Evolutionary conservation across 148 eudicot species (phyloP).

Genomic region (Spergularia marina): DNA sequence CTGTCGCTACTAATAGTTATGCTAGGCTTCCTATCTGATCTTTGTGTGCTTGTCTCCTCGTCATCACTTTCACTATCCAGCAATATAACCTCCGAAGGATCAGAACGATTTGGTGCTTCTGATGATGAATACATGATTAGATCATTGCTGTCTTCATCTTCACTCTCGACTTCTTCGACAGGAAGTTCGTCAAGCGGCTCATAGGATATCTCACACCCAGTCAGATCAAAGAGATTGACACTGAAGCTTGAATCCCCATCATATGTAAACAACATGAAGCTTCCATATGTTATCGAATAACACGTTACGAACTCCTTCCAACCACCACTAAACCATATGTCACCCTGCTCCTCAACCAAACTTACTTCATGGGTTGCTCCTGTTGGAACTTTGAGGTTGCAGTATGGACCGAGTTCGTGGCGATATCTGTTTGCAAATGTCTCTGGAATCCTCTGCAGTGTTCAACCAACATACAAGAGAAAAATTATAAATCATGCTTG

Average conservation of each 20-base stretch:
- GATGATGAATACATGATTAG: neutral
- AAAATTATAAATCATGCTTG: no score
- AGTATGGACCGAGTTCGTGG: constrained; percentile 18
- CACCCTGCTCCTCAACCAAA: constrained; percentile 19
- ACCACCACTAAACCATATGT: constrained; percentile 38
- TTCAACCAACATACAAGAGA: neutral
- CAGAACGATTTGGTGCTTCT: neutral
- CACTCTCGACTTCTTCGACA: neutral
- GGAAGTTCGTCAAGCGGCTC: constrained; percentile 6
- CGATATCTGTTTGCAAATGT: neutral
- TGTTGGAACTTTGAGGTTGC: constrained; percentile 36
- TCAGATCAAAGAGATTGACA: constrained; percentile 36
- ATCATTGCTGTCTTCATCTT: neutral
- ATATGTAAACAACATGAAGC: constrained; percentile 38
- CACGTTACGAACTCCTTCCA: constrained; percentile 35
- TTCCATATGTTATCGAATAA: constrained; percentile 31
- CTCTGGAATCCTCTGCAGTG: constrained; percentile 20
- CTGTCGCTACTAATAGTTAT: no score
- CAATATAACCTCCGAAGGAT: neutral
- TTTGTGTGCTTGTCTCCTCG: no score
- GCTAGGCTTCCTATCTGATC: no score
- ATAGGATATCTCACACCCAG: constrained; percentile 36
- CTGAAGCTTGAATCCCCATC: constrained; percentile 35
- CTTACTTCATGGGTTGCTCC: constrained; percentile 35
- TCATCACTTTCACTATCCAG: no score